Conservation (phyloP, 164 flowering plant genomes). For the Piper longum region DNA sequence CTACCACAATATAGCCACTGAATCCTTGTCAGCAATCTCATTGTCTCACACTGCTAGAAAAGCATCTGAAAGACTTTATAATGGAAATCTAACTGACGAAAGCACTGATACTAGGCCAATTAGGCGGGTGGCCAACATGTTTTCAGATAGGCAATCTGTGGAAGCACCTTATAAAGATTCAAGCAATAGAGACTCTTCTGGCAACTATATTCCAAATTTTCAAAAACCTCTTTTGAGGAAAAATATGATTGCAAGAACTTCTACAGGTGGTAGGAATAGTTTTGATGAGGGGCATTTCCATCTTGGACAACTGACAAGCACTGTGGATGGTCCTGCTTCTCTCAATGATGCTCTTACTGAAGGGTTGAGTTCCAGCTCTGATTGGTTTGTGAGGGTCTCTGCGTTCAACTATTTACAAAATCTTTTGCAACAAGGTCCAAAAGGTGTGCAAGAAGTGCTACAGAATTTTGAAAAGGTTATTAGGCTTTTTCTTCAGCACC, state of each 20-base stretch:
- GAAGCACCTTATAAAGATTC: constrained; percentile 56
- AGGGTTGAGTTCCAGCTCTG: constrained; percentile 86
- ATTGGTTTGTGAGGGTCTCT: constrained; percentile 89
- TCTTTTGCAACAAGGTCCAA: constrained; percentile 76
- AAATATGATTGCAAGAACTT: constrained; percentile 40
- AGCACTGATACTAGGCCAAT: constrained; percentile 20
- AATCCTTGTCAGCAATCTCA: too few relatives aligned
- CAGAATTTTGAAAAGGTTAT: constrained; percentile 96
- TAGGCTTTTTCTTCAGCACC: constrained; percentile 89
- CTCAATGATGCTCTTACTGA: constrained; percentile 77
- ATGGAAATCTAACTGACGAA: constrained; percentile 55
- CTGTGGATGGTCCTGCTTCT: constrained; percentile 69
- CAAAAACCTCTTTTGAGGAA: constrained; percentile 87
- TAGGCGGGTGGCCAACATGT: constrained; percentile 38
- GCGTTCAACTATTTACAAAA: constrained; percentile 78
- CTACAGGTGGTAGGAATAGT: constrained; percentile 65
- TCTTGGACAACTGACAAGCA: constrained; percentile 58
- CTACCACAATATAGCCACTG: too few relatives aligned
- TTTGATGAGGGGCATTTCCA: constrained; percentile 83
- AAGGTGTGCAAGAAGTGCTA: constrained; percentile 75
- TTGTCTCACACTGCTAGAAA: constrained; percentile 31
- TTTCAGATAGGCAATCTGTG: constrained; percentile 51
- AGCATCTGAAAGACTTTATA: constrained; percentile 49
- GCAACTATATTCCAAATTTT: constrained; percentile 68
- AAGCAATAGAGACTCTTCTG: constrained; percentile 47